Evolutionary conservation across 2,329 filamentous ascomycete species (phyloP).

Genomic region (Ascochyta pisi): DNA sequence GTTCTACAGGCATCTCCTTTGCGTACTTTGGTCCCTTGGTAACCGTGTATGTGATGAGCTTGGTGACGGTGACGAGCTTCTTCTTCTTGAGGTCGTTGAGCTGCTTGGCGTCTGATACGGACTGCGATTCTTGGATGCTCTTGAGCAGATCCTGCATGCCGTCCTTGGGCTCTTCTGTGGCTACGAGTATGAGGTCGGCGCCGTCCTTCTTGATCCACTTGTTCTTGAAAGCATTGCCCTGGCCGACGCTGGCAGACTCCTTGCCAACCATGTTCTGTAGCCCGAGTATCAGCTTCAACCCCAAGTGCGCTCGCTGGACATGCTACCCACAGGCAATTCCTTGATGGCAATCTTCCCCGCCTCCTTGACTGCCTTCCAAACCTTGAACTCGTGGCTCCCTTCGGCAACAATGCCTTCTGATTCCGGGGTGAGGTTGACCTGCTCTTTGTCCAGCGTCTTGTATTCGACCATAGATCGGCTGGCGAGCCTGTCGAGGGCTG

Average conservation of each 20-base stretch:
- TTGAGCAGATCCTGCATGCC: slow-evolving; percentile 77
- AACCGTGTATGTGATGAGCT: slow-evolving; percentile 84
- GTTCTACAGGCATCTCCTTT: slow-evolving; percentile 86
- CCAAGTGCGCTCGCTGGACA: background rate
- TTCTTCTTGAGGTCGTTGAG: slow-evolving; percentile 87
- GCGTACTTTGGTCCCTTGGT: slow-evolving; percentile 88
- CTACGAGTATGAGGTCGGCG: slow-evolving; percentile 60
- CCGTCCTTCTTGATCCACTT: slow-evolving; percentile 71
- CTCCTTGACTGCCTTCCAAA: slow-evolving; percentile 57
- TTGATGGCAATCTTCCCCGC: slow-evolving; percentile 55
- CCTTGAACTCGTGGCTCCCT: slow-evolving; percentile 60
- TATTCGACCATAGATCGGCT: slow-evolving; percentile 89
- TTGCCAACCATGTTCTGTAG: slow-evolving; percentile 67
- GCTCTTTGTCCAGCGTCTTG: slow-evolving; percentile 80
- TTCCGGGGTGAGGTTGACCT: slow-evolving; percentile 77
- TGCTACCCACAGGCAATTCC: slow-evolving; percentile 52
- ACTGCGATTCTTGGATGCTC: slow-evolving; percentile 72
- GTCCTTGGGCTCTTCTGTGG: slow-evolving; percentile 78
- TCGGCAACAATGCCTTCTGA: slow-evolving; percentile 73
- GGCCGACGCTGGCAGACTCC: slow-evolving; percentile 82
- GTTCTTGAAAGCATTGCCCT: slow-evolving; percentile 88
- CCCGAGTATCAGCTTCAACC: slow-evolving; percentile 28
- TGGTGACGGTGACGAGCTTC: slow-evolving; percentile 84
- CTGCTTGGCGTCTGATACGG: slow-evolving; percentile 75
- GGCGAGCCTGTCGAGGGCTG: slow-evolving; percentile 82